phyloP scores from a whole-genome alignment of 164 flowering plant genomes.

The Pachysandra terminalis region DNA sequence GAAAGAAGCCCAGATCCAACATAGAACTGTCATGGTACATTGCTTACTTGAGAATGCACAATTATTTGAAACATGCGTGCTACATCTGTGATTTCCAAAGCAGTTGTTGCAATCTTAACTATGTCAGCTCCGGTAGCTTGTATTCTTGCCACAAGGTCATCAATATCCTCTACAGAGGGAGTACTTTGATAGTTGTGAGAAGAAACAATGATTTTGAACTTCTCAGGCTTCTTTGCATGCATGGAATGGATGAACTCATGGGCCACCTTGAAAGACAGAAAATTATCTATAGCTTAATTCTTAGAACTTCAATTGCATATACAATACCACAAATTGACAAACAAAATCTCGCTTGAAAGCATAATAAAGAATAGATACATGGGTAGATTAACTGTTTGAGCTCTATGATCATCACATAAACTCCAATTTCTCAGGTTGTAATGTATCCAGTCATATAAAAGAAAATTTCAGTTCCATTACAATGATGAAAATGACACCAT shows the following conservation, averaged over 20 bases:
- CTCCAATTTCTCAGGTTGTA: too few relatives aligned
- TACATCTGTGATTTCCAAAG: slow-evolving; percentile 77
- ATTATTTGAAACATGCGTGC: slow-evolving; percentile 77
- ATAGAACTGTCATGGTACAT: background rate
- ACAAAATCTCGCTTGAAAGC: background rate
- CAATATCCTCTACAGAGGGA: slow-evolving; percentile 84
- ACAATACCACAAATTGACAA: background rate
- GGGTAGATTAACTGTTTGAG: too few relatives aligned
- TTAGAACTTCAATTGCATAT: background rate
- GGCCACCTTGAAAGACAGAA: slow-evolving; percentile 56
- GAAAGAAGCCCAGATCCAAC: too few relatives aligned
- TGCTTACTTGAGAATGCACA: slow-evolving; percentile 81
- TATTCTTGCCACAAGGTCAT: slow-evolving; percentile 70
- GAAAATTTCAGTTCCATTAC: too few relatives aligned
- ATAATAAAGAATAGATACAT: too few relatives aligned
- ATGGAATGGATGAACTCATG: slow-evolving; percentile 60
- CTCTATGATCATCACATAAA: too few relatives aligned
- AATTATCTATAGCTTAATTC: background rate
- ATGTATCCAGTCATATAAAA: too few relatives aligned
- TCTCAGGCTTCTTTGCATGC: slow-evolving; percentile 56
- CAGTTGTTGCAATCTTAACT: slow-evolving; percentile 92
- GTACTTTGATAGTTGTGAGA: slow-evolving; percentile 82
- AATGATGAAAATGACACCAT: too few relatives aligned
- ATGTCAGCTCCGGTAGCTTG: slow-evolving; percentile 96
- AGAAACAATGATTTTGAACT: slow-evolving; percentile 77